Evolutionary conservation across 2,329 filamentous ascomycete species (phyloP), one percentile per base, ranked within the genome.

Genomic region (Hymenoscyphus fructigenus): DNA sequence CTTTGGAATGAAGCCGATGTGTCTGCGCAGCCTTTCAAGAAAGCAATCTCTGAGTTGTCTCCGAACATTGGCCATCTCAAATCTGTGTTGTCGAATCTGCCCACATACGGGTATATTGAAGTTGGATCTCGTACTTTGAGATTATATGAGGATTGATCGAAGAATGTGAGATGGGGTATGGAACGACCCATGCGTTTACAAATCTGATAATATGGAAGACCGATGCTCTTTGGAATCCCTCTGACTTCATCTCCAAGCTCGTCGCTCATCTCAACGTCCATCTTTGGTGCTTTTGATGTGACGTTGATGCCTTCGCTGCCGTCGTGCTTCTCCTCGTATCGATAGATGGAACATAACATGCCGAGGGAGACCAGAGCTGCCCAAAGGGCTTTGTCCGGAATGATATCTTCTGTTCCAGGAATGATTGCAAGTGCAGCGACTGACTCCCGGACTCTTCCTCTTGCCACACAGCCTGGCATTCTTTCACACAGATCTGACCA

Each of bases 21-120:
- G 26, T 60, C 59, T n/a, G 59, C 59, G 29, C 59, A 60, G 14
- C 81, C 81, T 60, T 83, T 83, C 3, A 84, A 75, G 61, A 85
- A 84, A 3, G 82, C 79, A 10, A 83, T 79, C 69, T 85, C 82
- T 0, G 82, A 79, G 23, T 78, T 76, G 67, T 84, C 82, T 14
- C 82, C 81, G 60, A 85, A 85, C 74, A 84, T 80, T 1, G 82
- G 80, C 83, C 83, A 85, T 47, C 83, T 75, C 17, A 84, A 75
- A 55, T 84, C 83, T 17, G 79, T 84, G 60, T 85, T 85, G 59
- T 84, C 82, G 59, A 83, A 83, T 0, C 82, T 75, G 0, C 78
- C 82, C 0, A 84, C 75, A 62, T 85, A 85, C 2, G 83, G 83
- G 53, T 80, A 78, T 0, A 70, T 79, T 0, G 82, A 83, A 1